phyloP scores from a whole-genome alignment of 106 monocot species.

The Dioscorea alata region DNA sequence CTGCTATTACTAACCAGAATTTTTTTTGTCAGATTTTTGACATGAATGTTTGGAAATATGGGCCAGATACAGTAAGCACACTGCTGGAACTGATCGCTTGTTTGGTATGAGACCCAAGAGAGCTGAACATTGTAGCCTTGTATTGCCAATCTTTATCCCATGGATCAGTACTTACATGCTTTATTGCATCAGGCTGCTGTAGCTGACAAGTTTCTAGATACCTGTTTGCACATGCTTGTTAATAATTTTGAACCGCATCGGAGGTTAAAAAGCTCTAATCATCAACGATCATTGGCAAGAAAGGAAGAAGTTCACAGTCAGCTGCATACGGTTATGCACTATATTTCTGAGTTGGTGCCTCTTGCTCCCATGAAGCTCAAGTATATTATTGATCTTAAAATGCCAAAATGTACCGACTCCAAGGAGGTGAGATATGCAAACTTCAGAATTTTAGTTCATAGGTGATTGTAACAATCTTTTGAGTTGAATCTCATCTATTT shows the following conservation, averaged over 20 bases:
- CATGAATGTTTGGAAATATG: conserved; percentile 48
- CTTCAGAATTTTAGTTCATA: too few species aligned
- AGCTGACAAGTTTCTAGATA: conserved; percentile 52
- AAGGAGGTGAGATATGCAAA: conserved; percentile 35
- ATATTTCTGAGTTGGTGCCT: conserved; percentile 47
- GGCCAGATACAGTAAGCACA: conserved; percentile 37
- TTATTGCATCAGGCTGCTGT: conserved; percentile 40
- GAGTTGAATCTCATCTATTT: not conserved
- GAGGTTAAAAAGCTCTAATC: conserved; percentile 4
- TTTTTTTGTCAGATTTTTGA: conserved; percentile 43
- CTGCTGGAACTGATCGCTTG: conserved; percentile 43
- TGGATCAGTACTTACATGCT: not conserved
- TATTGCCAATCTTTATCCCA: too few species aligned
- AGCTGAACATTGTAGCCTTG: too few species aligned
- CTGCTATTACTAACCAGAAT: not conserved
- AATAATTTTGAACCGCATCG: conserved; percentile 41
- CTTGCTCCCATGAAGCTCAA: conserved; percentile 51
- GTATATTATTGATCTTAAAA: conserved; percentile 36
- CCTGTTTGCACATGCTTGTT: conserved; percentile 66
- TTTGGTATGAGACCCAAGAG: conserved; percentile 32
- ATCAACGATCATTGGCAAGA: conserved; percentile 19
- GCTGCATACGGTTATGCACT: conserved; percentile 29
- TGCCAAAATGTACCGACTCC: conserved; percentile 28
- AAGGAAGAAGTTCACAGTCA: conserved; percentile 41
- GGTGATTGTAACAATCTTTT: too few species aligned